A percentile compares a stretch with the other conserved stretches of the same genome.
Conservation (phyloP, 2,329 filamentous ascomycete species). For the Alternaria metachromatica region DNA sequence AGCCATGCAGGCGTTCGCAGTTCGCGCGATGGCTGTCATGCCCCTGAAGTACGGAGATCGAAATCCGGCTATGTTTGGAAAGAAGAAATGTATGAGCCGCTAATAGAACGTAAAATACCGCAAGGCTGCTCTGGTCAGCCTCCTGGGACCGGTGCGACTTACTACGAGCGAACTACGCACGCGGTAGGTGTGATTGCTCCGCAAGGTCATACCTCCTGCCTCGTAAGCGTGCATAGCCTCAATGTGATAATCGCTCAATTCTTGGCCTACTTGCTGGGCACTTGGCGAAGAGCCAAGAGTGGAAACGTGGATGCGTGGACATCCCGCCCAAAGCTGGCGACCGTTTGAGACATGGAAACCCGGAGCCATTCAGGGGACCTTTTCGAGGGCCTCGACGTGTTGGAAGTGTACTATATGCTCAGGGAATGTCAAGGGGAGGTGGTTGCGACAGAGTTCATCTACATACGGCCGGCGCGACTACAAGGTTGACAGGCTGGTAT, state of each 20-base stretch:
- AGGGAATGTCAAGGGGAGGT: neutral
- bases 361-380: neutral
- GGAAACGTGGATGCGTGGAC: slow-evolving; percentile 6
- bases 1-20: neutral
- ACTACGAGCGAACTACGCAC: neutral
- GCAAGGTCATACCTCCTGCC: neutral
- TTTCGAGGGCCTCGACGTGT: neutral
- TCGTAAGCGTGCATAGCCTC: slow-evolving; percentile 5
- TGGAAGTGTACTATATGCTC: neutral
- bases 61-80: neutral
- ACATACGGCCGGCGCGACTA: neutral
- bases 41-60: neutral
- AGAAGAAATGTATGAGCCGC: neutral
- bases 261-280: slow-evolving; percentile 5
- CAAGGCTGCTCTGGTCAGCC: neutral
- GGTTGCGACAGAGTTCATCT: neutral
- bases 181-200: neutral
- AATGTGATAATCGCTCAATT: slow-evolving; percentile 6
- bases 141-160: neutral
- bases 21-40: neutral
- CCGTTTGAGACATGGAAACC: neutral
- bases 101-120: neutral
- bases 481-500: neutral
- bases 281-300: slow-evolving; percentile 8
- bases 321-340: slow-evolving; percentile 1